phyloP scores from a whole-genome alignment of 352 stramenopile species.

The Globisporangium rhizosaccharum region DNA sequence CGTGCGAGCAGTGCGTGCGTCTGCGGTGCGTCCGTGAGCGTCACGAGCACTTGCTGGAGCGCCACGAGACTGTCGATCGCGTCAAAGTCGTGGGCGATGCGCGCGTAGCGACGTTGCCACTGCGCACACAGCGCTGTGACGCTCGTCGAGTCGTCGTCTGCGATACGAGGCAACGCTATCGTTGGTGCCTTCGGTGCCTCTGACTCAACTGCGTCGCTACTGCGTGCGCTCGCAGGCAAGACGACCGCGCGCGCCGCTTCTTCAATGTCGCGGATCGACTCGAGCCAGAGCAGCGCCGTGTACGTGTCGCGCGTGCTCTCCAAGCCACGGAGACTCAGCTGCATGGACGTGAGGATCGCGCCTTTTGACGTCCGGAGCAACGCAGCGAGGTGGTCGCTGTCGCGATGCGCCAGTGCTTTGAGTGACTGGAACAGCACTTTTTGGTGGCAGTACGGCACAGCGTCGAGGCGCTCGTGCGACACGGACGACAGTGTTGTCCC shows the following conservation, averaged over 20 bases:
- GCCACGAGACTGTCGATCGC: constrained; percentile 48
- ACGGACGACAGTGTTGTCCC: constrained; percentile 12
- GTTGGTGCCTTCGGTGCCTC: neutral
- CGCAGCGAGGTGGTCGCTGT: constrained; percentile 32
- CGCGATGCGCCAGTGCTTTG: constrained; percentile 48
- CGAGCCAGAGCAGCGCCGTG: constrained; percentile 41
- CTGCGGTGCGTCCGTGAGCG: constrained; percentile 24
- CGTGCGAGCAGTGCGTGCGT: constrained; percentile 26
- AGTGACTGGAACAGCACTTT: constrained; percentile 45
- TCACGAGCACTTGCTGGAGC: constrained; percentile 57
- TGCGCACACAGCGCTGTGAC: constrained; percentile 24
- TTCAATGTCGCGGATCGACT: constrained; percentile 64
- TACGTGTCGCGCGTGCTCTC: constrained; percentile 65
- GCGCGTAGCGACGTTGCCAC: constrained; percentile 37
- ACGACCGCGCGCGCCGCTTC: constrained; percentile 21
- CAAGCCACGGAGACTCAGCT: constrained; percentile 59
- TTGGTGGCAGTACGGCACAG: constrained; percentile 40
- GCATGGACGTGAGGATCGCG: constrained; percentile 43
- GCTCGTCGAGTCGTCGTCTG: constrained; percentile 1
- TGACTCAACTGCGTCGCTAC: neutral
- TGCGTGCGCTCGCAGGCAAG: neutral
- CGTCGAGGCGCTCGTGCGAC: neutral
- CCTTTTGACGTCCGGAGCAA: constrained; percentile 37
- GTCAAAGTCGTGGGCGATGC: constrained; percentile 53
- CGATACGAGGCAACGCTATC: neutral